phyloP scores from a whole-genome alignment of 2,329 filamentous ascomycete genomes.

The Aspergillus costaricaensis region DNA sequence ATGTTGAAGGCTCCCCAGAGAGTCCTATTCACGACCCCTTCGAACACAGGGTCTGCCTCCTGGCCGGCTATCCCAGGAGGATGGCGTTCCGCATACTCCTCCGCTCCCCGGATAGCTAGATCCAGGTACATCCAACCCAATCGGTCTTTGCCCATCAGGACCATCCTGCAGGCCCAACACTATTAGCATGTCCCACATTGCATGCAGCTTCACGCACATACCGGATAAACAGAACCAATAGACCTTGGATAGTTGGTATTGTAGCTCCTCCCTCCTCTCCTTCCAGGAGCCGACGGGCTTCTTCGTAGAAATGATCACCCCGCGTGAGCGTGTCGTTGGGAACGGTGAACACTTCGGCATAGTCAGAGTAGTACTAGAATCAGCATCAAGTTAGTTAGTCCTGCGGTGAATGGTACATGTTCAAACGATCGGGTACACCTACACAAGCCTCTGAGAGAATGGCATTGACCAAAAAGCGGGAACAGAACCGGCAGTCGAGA shows the following conservation, averaged over 20 bases:
- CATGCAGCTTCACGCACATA: slow-evolving; percentile 9
- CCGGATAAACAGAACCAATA: slow-evolving; percentile 28
- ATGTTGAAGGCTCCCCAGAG: slow-evolving; percentile 25
- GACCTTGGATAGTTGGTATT: slow-evolving; percentile 30
- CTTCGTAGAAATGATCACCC: slow-evolving; percentile 33
- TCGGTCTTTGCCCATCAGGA: slow-evolving; percentile 34
- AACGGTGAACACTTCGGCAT: slow-evolving; percentile 28
- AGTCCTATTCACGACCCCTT: slow-evolving; percentile 21
- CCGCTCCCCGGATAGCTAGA: slow-evolving; percentile 24
- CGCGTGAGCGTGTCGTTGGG: slow-evolving; percentile 27
- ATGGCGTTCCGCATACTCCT: slow-evolving; percentile 22
- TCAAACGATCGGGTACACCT: slow-evolving; percentile 16
- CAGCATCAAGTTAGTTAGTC: not conserved
- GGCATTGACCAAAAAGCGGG: slow-evolving; percentile 39
- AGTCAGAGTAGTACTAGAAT: slow-evolving; percentile 26
- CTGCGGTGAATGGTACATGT: not conserved
- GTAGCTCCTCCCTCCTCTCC: slow-evolving; percentile 27
- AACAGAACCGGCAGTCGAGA: slow-evolving; percentile 32
- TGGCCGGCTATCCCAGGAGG: slow-evolving; percentile 15
- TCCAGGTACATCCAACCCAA: slow-evolving; percentile 31
- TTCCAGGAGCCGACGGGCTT: slow-evolving; percentile 31
- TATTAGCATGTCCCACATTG: not conserved
- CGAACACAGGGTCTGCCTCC: slow-evolving; percentile 11
- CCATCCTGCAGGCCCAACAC: slow-evolving; percentile 17
- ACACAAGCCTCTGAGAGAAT: slow-evolving; percentile 38